These are phyloP conservation scores for Oryza rufipogon DNA, from an alignment of 176 grass and related monocot species.

Conservation along the genomic window DNA sequence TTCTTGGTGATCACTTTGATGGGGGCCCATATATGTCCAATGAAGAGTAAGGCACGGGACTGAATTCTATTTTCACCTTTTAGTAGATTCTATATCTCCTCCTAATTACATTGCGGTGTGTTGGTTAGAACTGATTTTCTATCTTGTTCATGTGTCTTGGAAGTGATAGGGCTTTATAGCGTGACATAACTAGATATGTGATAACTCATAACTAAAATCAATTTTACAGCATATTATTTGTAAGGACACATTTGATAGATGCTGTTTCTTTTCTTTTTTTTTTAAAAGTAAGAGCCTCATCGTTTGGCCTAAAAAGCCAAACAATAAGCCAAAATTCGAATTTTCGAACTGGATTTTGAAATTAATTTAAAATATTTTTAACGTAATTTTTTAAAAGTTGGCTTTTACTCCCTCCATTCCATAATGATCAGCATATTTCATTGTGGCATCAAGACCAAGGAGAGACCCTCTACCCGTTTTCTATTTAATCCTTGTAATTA, in stretches of 20 bases:
- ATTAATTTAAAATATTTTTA: no score
- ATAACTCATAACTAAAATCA: slow-evolving; percentile 13
- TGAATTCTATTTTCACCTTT: slow-evolving; percentile 55
- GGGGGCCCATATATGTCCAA: slow-evolving; percentile 75
- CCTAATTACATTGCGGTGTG: neutral
- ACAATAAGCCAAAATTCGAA: no score
- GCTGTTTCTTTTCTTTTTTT: neutral
- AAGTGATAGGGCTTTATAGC: slow-evolving; percentile 14
- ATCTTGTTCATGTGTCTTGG: slow-evolving; percentile 7
- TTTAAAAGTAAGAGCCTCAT: no score
- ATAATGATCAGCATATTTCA: no score
- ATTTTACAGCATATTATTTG: neutral
- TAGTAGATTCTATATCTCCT: slow-evolving; percentile 9
- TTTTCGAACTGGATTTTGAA: no score
- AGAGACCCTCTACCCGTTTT: no score
- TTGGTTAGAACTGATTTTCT: neutral
- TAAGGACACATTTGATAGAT: neutral
- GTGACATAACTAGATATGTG: slow-evolving; percentile 5
- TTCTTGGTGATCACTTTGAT: slow-evolving; percentile 90
- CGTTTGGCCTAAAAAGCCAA: no score
- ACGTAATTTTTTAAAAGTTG: no score
- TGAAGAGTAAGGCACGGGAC: slow-evolving; percentile 92
- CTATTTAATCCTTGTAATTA: no score
- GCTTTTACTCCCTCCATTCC: no score
- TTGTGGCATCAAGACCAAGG: no score